Evolutionary conservation across 495 filamentous ascomycete genomes (phyloP).

Genomic region (Penicillium crystallinum): DNA sequence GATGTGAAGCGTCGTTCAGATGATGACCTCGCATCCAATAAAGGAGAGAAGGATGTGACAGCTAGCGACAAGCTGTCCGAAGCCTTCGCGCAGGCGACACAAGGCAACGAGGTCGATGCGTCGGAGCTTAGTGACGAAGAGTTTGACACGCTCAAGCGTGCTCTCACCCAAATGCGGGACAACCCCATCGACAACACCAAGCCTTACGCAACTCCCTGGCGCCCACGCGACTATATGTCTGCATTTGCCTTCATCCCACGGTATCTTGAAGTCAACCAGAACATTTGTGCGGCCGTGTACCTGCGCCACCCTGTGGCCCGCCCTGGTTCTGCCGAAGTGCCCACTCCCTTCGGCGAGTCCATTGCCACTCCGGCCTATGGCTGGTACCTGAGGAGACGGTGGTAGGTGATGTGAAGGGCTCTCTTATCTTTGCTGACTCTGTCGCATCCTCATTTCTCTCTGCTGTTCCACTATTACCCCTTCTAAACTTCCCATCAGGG

Average conservation of each 20-base stretch:
- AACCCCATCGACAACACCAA: conserved; percentile 73
- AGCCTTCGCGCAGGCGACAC: conserved; percentile 38
- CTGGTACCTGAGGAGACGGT: conserved; percentile 89
- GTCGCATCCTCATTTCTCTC: conserved; percentile 15
- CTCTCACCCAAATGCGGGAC: conserved; percentile 53
- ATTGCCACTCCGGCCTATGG: conserved; percentile 74
- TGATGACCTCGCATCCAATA: background rate
- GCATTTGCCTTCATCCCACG: conserved; percentile 92
- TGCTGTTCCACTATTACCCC: conserved; percentile 9
- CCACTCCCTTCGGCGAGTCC: conserved; percentile 66
- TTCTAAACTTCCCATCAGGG: conserved; percentile 23
- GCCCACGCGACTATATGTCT: conserved; percentile 78
- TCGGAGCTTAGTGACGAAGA: conserved; percentile 39
- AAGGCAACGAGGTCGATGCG: conserved; percentile 36
- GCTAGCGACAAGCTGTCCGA: conserved; percentile 34
- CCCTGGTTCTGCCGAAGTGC: conserved; percentile 81
- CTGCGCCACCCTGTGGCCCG: conserved; percentile 91
- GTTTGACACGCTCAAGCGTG: conserved; percentile 39
- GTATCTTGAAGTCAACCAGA: conserved; percentile 96
- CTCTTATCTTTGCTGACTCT: conserved; percentile 4
- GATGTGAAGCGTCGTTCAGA: background rate
- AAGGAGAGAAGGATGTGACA: conserved; percentile 2
- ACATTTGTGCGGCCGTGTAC: conserved; percentile 92
- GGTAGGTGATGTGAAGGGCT: conserved; percentile 26
- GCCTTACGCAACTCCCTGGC: conserved; percentile 89